These are phyloP conservation scores for Copromyces sp. DNA, from an alignment of 495 filamentous ascomycete genomes.

Conservation along the genomic window DNA sequence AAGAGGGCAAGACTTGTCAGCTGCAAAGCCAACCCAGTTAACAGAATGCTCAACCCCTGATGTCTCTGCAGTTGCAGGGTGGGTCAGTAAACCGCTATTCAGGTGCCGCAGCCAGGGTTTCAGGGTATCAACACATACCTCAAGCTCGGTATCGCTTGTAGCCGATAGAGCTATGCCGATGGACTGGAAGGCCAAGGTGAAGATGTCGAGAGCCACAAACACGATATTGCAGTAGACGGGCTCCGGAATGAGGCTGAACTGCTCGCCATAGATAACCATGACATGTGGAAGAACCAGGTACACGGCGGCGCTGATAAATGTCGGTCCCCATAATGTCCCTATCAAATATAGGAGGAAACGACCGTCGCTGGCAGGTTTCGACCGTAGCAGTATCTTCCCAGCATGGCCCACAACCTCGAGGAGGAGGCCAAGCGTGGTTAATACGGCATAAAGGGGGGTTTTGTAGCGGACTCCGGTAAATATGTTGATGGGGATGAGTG, in stretches of 20 bases:
- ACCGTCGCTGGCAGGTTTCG: slow-evolving; percentile 13
- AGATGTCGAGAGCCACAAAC: slow-evolving; percentile 21
- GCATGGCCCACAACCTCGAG: slow-evolving; percentile 32
- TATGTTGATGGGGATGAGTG: slow-evolving; percentile 25
- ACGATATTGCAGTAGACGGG: slow-evolving; percentile 22
- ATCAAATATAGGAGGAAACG: slow-evolving; percentile 28
- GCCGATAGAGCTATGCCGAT: slow-evolving; percentile 22
- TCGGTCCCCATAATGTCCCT: slow-evolving; percentile 30
- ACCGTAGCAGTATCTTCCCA: slow-evolving; percentile 26
- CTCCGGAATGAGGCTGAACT: slow-evolving; percentile 17
- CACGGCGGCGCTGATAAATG: slow-evolving; percentile 26
- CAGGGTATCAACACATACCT: slow-evolving; percentile 9
- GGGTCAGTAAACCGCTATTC: neutral
- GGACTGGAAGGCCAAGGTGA: slow-evolving; percentile 27
- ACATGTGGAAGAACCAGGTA: slow-evolving; percentile 28
- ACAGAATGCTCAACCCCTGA: slow-evolving; percentile 22
- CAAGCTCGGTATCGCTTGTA: neutral
- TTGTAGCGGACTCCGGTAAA: slow-evolving; percentile 29
- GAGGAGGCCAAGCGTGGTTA: slow-evolving; percentile 24
- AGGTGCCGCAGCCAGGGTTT: neutral
- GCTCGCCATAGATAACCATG: slow-evolving; percentile 30
- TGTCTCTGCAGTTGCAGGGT: slow-evolving; percentile 17
- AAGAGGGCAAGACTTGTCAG: slow-evolving; percentile 23
- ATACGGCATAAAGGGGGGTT: slow-evolving; percentile 21
- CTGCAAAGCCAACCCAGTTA: slow-evolving; percentile 30